Conservation (phyloP, 2,329 filamentous ascomycete genomes). For the Diplocarpon mali region DNA sequence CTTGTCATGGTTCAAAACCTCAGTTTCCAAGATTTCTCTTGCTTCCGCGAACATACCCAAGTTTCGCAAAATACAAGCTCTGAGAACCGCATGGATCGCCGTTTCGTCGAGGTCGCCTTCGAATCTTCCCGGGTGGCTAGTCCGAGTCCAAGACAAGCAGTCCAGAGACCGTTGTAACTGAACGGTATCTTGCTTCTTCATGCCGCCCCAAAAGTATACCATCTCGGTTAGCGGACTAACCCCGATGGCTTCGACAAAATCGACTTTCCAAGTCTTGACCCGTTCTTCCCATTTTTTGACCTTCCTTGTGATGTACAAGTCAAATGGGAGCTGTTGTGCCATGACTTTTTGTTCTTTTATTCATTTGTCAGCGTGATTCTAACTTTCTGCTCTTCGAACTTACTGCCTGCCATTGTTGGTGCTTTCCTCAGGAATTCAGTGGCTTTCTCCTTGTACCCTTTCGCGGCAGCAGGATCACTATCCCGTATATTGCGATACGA, state of each 20-base stretch:
- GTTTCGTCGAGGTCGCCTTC: slow-evolving; percentile 46
- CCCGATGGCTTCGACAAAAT: slow-evolving; percentile 70
- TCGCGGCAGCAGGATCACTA: slow-evolving; percentile 36
- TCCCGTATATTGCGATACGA: slow-evolving; percentile 57
- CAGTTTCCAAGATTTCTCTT: slow-evolving; percentile 45
- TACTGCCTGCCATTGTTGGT: slow-evolving; percentile 57
- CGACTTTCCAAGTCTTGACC: slow-evolving; percentile 52
- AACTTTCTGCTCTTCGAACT: not conserved
- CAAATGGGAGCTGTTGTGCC: slow-evolving; percentile 80
- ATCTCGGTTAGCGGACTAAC: slow-evolving; percentile 79
- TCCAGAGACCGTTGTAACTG: slow-evolving; percentile 54
- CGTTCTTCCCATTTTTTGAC: slow-evolving; percentile 79
- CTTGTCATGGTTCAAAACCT: slow-evolving; percentile 57
- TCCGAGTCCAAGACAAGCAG: slow-evolving; percentile 55
- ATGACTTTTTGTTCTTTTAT: slow-evolving; percentile 66
- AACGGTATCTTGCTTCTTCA: slow-evolving; percentile 60
- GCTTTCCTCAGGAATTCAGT: slow-evolving; percentile 62
- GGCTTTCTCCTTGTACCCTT: slow-evolving; percentile 49
- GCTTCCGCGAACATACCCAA: slow-evolving; percentile 54
- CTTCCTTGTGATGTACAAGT: slow-evolving; percentile 75
- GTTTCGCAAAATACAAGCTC: slow-evolving; percentile 54
- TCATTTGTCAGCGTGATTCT: not conserved
- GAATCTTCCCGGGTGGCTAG: slow-evolving; percentile 36
- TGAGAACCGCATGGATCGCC: slow-evolving; percentile 55
- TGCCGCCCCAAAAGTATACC: slow-evolving; percentile 87